A percentile compares a stretch with the other conserved stretches of the same genome.
Conservation (phyloP, 495 filamentous ascomycete genomes). For the Sordaria brevicollis region DNA sequence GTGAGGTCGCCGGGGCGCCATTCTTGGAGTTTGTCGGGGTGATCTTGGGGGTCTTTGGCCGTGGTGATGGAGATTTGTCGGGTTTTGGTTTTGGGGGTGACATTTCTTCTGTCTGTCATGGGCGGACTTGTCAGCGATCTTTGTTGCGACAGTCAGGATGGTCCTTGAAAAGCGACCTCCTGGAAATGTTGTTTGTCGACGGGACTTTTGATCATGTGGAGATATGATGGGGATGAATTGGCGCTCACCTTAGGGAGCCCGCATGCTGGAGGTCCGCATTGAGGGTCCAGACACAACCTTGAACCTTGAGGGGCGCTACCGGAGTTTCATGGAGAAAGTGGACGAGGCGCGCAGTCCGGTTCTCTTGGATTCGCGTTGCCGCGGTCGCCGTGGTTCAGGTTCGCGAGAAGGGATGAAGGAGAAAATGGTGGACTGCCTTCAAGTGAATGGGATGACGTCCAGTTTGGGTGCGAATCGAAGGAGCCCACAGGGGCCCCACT, state of each 20-base stretch:
- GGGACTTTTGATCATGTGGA: background rate
- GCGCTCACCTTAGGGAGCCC: background rate
- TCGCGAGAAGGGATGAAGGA: background rate
- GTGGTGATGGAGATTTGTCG: conserved; percentile 8
- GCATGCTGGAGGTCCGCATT: background rate
- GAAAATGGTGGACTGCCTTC: background rate
- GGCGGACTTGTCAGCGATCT: conserved; percentile 9
- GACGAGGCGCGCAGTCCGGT: background rate
- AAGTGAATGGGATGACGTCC: background rate
- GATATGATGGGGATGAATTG: background rate
- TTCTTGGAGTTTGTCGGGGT: conserved; percentile 11
- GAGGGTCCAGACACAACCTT: background rate
- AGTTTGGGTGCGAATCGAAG: background rate
- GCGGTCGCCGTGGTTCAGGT: background rate
- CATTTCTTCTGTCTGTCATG: conserved; percentile 13
- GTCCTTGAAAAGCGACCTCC: background rate
- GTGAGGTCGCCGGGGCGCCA: conserved; percentile 16
- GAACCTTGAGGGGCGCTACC: background rate
- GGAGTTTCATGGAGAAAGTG: background rate
- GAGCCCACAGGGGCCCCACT: background rate
- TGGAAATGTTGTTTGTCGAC: background rate
- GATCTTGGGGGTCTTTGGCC: conserved; percentile 11
- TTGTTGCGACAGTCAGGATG: background rate
- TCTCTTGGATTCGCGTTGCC: background rate
- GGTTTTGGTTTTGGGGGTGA: conserved; percentile 16